Evolutionary conservation across 148 eudicot genomes (phyloP).

Genomic region (Rhododendron mucronatum): DNA sequence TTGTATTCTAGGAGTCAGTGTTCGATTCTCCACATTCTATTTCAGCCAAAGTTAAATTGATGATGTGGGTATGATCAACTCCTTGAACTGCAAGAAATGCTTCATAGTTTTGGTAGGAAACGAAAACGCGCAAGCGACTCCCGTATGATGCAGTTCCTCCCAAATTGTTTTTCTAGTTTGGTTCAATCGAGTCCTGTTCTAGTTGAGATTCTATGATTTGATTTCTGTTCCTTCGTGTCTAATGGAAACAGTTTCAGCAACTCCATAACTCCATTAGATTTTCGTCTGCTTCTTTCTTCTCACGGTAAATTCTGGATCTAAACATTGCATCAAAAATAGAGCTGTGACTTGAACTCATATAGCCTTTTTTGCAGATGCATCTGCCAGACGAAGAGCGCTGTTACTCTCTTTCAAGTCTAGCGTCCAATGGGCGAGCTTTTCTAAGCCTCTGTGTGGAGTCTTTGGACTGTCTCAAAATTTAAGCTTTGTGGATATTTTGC

Average conservation of each 20-base stretch:
- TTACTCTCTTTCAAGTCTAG: no score
- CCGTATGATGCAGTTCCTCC: not conserved
- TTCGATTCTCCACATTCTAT: not conserved
- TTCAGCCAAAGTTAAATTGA: not conserved
- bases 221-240: not conserved
- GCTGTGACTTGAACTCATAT: not conserved
- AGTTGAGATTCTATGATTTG: not conserved
- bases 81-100: not conserved
- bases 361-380: not conserved
- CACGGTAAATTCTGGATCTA: not conserved
- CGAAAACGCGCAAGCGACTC: not conserved
- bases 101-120: not conserved
- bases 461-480: no score
- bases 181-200: not conserved
- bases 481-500: no score
- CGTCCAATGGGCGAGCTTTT: not conserved
- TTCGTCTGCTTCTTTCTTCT: not conserved
- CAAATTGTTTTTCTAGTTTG: not conserved
- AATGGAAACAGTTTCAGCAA: not conserved
- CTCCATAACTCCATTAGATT: not conserved
- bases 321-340: not conserved
- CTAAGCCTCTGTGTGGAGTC: not conserved
- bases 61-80: not conserved
- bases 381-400: not conserved
- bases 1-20: constrained; percentile 45